Conservation (phyloP, 202 grass and related monocot species). For the Saccharum hybrid region DNA sequence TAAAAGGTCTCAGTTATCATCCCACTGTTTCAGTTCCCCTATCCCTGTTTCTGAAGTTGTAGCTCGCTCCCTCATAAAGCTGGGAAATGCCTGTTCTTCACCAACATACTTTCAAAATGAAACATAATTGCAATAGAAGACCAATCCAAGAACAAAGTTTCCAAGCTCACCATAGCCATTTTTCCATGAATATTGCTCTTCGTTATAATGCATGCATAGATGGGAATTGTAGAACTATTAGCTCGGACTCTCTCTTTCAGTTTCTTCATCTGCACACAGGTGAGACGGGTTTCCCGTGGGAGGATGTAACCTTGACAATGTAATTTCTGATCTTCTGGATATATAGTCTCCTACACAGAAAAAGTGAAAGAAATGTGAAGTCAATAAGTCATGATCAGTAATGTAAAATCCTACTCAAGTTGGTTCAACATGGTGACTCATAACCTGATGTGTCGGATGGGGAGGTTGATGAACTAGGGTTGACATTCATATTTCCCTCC, state of each 20-base stretch:
- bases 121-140: not conserved
- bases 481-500: not conserved
- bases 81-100: not conserved
- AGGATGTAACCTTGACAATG: constrained; percentile 4
- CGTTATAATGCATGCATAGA: constrained; percentile 23
- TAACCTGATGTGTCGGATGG: constrained; percentile 1
- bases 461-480: not conserved
- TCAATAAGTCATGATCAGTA: not conserved
- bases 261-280: not conserved
- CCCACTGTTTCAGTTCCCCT: not conserved
- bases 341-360: not conserved
- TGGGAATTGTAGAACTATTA: constrained; percentile 23
- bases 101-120: not conserved
- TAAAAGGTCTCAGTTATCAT: not conserved
- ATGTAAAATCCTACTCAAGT: not conserved
- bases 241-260: constrained; percentile 11
- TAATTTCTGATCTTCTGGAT: not conserved
- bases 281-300: not conserved
- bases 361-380: not conserved
- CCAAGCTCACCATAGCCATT: constrained; percentile 16
- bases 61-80: not conserved
- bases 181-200: not conserved
- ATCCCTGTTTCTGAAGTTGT: not conserved
- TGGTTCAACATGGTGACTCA: not conserved
- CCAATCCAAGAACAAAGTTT: constrained; percentile 17